A percentile compares a stretch with the other conserved stretches of the same genome.
phyloP scores from a whole-genome alignment of 306 rosid genomes.

The Prunus kanzakura region DNA sequence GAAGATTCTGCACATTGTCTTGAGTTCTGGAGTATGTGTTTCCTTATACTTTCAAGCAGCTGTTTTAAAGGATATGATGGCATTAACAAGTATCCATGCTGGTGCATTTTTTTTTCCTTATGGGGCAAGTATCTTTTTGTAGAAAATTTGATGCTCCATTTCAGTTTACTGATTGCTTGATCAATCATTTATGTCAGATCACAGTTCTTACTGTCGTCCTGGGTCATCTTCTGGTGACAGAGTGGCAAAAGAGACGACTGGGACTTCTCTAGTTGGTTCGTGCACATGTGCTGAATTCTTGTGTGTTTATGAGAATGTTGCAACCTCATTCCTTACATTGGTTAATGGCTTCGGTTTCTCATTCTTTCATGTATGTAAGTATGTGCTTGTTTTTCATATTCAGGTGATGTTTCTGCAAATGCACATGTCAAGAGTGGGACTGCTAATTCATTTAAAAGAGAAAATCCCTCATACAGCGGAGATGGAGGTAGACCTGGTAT shows the following conservation, averaged over 20 bases:
- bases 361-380: background rate
- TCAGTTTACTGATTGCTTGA: slow-evolving; percentile 20
- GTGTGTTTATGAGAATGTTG: slow-evolving; percentile 15
- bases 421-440: slow-evolving; percentile 38
- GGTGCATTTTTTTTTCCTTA: background rate
- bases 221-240: slow-evolving; percentile 57
- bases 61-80: background rate
- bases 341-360: slow-evolving; percentile 16
- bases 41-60: background rate
- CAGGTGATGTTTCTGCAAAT: slow-evolving; percentile 58
- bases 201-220: slow-evolving; percentile 47
- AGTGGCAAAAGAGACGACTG: slow-evolving; percentile 43
- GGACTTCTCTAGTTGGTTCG: slow-evolving; percentile 52
- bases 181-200: slow-evolving; percentile 46
- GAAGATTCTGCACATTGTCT: background rate
- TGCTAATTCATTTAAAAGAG: slow-evolving; percentile 64
- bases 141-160: slow-evolving; percentile 13
- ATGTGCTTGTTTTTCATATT: slow-evolving; percentile 18
- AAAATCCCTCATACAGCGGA: slow-evolving; percentile 43
- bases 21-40: background rate
- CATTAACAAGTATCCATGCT: background rate
- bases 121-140: background rate
- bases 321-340: slow-evolving; percentile 12
- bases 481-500: slow-evolving; percentile 56
- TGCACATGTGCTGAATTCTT: slow-evolving; percentile 10